Conservation (phyloP, 768 basidiomycete genomes). For the Epithele typhae region DNA sequence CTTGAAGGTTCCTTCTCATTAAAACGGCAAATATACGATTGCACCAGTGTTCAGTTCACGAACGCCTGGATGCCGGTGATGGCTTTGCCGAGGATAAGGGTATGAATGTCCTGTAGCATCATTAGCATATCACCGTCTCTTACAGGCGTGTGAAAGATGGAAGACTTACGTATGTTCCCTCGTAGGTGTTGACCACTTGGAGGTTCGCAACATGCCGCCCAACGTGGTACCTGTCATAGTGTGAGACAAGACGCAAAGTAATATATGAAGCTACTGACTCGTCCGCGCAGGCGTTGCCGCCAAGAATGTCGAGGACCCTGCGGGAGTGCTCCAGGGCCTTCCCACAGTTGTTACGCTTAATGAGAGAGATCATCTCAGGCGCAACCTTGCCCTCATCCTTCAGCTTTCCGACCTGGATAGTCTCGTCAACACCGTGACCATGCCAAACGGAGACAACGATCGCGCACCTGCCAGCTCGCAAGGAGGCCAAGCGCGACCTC, state of each 20-base stretch:
- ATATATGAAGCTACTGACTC: conserved; percentile 55
- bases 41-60: too few species aligned
- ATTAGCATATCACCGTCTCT: not conserved
- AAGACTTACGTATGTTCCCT: conserved; percentile 64
- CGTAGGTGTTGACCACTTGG: conserved; percentile 95
- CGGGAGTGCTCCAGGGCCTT: conserved; percentile 86
- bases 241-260: not conserved
- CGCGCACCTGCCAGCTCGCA: conserved; percentile 69
- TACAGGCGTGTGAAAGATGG: not conserved
- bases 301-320: conserved; percentile 81
- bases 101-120: conserved; percentile 65
- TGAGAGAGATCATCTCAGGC: conserved; percentile 91
- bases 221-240: conserved; percentile 69
- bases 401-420: conserved; percentile 74
- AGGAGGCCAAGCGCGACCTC: conserved; percentile 77
- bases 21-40: too few species aligned
- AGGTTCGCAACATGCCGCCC: conserved; percentile 93
- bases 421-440: conserved; percentile 10
- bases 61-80: conserved; percentile 90
- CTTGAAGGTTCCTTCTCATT: too few species aligned
- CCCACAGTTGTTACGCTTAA: conserved; percentile 95
- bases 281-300: conserved; percentile 90
- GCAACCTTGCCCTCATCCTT: conserved; percentile 73
- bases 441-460: not conserved
- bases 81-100: conserved; percentile 91